phyloP scores from a whole-genome alignment of 352 stramenopile species.

The Phytophthora macrochlamydospora region DNA sequence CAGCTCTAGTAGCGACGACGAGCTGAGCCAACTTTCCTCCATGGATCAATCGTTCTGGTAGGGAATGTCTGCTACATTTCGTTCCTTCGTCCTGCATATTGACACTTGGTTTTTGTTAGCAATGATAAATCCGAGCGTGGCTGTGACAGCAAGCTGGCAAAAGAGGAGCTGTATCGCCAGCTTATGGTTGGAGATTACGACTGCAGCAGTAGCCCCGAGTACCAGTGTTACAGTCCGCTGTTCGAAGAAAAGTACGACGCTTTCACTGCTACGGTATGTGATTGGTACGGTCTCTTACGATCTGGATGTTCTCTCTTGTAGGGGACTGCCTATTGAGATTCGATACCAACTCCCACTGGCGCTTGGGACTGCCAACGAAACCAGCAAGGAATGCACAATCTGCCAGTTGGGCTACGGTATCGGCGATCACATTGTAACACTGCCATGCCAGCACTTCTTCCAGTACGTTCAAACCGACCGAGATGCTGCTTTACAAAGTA shows the following conservation, averaged over 20 bases:
- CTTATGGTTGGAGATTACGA: slow-evolving; percentile 60
- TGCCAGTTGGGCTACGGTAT: slow-evolving; percentile 86
- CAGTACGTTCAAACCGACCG: slow-evolving; percentile 53
- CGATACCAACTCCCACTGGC: slow-evolving; percentile 83
- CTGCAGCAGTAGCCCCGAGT: slow-evolving; percentile 69
- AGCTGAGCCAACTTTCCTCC: slow-evolving; percentile 73
- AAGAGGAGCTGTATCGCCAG: slow-evolving; percentile 71
- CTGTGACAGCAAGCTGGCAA: slow-evolving; percentile 55
- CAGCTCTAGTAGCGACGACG: slow-evolving; percentile 81
- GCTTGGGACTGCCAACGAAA: slow-evolving; percentile 80
- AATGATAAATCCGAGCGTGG: slow-evolving; percentile 47
- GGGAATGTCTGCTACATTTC: slow-evolving; percentile 2
- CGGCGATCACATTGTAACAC: slow-evolving; percentile 82
- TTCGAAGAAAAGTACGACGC: slow-evolving; percentile 70
- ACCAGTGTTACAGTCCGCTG: slow-evolving; percentile 68
- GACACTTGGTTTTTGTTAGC: slow-evolving; percentile 11
- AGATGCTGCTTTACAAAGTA: no score
- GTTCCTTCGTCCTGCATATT: neutral
- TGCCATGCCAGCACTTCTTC: slow-evolving; percentile 89
- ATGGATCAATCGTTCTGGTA: slow-evolving; percentile 74
- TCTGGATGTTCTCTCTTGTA: no score
- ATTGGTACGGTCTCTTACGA: no score
- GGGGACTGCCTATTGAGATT: slow-evolving; percentile 76
- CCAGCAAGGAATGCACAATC: slow-evolving; percentile 86
- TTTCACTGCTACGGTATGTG: no score